Evolutionary conservation across 1,284 basidiomycete genomes (phyloP).

Genomic region (Ceratobasidium sp.): DNA sequence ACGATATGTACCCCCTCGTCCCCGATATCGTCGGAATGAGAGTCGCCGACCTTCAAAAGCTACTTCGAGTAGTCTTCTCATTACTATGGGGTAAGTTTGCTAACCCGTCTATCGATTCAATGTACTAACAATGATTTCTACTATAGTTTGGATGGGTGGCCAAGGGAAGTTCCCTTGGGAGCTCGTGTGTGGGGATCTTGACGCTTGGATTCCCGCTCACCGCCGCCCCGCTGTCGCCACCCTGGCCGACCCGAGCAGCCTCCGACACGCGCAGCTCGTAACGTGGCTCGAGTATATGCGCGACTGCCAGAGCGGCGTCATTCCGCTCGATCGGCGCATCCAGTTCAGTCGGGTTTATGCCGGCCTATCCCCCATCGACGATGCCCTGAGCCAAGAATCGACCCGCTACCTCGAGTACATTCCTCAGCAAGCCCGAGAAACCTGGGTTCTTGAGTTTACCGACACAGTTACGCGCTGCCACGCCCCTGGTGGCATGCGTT

Average conservation of each 20-base stretch:
- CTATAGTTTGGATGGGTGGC: background rate
- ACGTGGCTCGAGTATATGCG: background rate
- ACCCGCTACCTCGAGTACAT: background rate
- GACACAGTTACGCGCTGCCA: conserved; percentile 11
- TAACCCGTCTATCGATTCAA: background rate
- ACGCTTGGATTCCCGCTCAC: background rate
- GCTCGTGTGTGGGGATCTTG: background rate
- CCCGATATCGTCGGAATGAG: background rate
- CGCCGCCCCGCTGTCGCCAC: background rate
- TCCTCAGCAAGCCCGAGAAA: background rate
- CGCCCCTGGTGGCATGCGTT: background rate
- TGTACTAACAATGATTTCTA: background rate
- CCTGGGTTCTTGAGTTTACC: background rate
- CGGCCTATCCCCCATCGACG: conserved; percentile 9
- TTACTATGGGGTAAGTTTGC: conserved; percentile 4
- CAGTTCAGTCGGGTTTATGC: background rate
- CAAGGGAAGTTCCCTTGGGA: conserved; percentile 12
- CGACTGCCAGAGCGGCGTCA: background rate
- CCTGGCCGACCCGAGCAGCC: conserved; percentile 14
- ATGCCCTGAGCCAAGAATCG: conserved; percentile 7
- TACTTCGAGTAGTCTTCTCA: background rate
- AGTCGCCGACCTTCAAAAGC: background rate
- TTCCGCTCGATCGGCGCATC: background rate
- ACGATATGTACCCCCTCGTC: background rate
- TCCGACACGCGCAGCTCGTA: background rate